phyloP scores from a whole-genome alignment of 208 protist genomes.

The Leishmania arabica region DNA sequence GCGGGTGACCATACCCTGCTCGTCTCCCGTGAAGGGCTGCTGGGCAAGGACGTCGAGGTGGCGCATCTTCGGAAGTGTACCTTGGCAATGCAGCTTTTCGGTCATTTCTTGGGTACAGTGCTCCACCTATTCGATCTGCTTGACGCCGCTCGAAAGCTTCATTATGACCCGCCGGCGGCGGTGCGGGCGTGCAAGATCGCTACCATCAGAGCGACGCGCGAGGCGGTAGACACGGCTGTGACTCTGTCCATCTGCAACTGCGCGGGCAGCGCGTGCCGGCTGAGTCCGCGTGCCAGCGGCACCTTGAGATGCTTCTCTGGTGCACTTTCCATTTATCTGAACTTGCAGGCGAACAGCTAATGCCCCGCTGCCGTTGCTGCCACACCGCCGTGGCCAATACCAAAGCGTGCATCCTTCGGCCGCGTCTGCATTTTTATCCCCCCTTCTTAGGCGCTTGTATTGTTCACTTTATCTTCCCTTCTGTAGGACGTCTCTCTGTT shows the following conservation, averaged over 20 bases:
- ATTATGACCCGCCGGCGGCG: conserved; percentile 49
- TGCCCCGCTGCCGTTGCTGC: neutral
- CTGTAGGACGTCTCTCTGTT: neutral
- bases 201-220: conserved; percentile 28
- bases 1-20: conserved; percentile 47
- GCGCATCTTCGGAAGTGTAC: conserved; percentile 1
- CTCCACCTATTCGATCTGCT: conserved; percentile 51
- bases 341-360: conserved; percentile 32
- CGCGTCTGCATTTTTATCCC: neutral
- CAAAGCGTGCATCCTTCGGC: neutral
- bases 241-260: conserved; percentile 24
- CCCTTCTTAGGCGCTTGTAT: neutral
- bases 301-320: conserved; percentile 44
- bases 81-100: conserved; percentile 7
- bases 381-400: neutral
- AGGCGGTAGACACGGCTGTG: conserved; percentile 42
- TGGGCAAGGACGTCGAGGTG: neutral
- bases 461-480: neutral
- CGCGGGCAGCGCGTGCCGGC: conserved; percentile 4
- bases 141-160: conserved; percentile 29
- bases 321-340: conserved; percentile 37
- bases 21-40: conserved; percentile 28
- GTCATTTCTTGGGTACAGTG: conserved; percentile 39
- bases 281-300: conserved; percentile 17
- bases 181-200: conserved; percentile 26